A percentile compares a stretch with the other conserved stretches of the same genome.
These are phyloP conservation scores for Lasiodiplodia citricola DNA, from an alignment of 2,329 filamentous ascomycete genomes.

Conservation along the genomic window DNA sequence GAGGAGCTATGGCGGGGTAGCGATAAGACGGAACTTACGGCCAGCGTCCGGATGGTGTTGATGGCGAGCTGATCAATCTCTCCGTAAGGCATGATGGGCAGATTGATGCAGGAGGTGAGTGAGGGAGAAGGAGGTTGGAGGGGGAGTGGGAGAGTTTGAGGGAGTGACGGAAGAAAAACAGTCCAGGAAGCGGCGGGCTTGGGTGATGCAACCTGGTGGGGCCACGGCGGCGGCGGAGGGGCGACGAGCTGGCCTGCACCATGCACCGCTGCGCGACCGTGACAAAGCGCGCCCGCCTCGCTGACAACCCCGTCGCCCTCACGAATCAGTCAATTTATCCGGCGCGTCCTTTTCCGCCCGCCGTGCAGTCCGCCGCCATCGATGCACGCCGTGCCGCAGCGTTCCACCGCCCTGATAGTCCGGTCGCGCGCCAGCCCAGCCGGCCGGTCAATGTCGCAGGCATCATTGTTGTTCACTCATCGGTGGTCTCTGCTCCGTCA, in stretches of 20 bases:
- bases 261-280: conserved; percentile 16
- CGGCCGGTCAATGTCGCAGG: not conserved
- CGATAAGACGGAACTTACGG: conserved; percentile 68
- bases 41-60: conserved; percentile 96
- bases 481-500: conserved; percentile 14
- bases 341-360: conserved; percentile 15
- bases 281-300: conserved; percentile 15
- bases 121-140: conserved; percentile 28
- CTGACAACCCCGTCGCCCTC: conserved; percentile 15
- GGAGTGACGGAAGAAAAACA: conserved; percentile 28
- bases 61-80: conserved; percentile 89
- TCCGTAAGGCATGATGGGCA: conserved; percentile 79
- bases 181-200: conserved; percentile 22
- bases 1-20: conserved; percentile 30
- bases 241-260: conserved; percentile 7
- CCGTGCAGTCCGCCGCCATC: not conserved
- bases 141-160: conserved; percentile 15
- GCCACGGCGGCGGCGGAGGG: conserved; percentile 16
- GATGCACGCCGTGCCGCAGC: not conserved
- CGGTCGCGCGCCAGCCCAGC: not conserved
- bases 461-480: not conserved
- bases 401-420: not conserved
- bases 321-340: conserved; percentile 22
- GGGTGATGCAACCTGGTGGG: conserved; percentile 25
- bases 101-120: conserved; percentile 27